Percentiles rank a stretch among this genome's conserved stretches.
These are phyloP conservation scores for Gleditsia sinensis DNA, from an alignment of 306 rosid genomes.

Conservation along the genomic window DNA sequence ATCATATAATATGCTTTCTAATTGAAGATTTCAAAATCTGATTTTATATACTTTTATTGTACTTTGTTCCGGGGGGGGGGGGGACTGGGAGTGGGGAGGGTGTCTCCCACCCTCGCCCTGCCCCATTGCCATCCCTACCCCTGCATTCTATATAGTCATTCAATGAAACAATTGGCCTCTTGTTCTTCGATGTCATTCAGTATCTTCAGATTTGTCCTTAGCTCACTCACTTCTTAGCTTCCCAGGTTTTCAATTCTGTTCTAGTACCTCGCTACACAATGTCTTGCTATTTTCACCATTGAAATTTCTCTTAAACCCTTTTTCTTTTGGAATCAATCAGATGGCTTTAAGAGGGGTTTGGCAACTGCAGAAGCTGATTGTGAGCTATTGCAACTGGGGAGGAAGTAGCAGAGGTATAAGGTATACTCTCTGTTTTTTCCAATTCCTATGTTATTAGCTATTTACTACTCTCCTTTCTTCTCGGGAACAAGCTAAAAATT, in stretches of 20 bases:
- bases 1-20: too few relatives aligned
- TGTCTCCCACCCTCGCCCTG: too few relatives aligned
- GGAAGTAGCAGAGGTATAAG: conserved; percentile 94
- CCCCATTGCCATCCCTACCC: too few relatives aligned
- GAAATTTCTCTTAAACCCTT: neutral
- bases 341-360: conserved; percentile 94
- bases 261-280: neutral
- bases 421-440: conserved; percentile 34
- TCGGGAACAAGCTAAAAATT: neutral
- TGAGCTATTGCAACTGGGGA: conserved; percentile 83
- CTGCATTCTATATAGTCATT: too few relatives aligned
- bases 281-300: neutral
- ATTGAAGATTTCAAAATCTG: too few relatives aligned
- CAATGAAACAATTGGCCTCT: too few relatives aligned
- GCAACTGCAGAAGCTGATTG: conserved; percentile 83
- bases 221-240: neutral
- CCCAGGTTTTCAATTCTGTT: neutral
- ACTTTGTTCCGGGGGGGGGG: too few relatives aligned
- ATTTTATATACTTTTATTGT: too few relatives aligned
- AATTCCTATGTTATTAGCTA: neutral
- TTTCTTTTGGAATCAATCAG: conserved; percentile 1
- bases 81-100: too few relatives aligned
- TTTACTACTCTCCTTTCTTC: neutral
- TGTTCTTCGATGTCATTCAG: neutral
- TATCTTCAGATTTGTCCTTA: neutral